Evolutionary conservation across 257 asterid species (phyloP).

Genomic region (Solanum corneliomulleri): DNA sequence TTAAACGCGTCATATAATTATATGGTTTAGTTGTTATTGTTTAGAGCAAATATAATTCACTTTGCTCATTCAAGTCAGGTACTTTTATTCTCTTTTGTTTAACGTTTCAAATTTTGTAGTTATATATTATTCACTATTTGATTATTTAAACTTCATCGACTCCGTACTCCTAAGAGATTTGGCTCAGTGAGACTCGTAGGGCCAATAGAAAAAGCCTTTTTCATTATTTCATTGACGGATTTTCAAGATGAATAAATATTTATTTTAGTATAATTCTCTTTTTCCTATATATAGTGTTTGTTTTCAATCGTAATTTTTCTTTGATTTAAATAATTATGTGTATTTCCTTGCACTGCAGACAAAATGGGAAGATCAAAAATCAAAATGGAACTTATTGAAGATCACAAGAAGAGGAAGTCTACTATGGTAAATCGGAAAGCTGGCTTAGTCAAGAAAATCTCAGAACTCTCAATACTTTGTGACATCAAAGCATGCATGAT

Average conservation of each 20-base stretch:
- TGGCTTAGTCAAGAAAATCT: slow-evolving; percentile 38
- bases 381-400: slow-evolving; percentile 39
- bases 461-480: slow-evolving; percentile 51
- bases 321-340: not conserved
- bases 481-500: slow-evolving; percentile 54
- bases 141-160: too few species aligned
- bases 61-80: not conserved
- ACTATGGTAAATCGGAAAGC: slow-evolving; percentile 56
- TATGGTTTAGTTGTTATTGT: not conserved
- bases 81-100: too few species aligned
- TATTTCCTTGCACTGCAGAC: not conserved
- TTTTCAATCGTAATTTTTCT: not conserved
- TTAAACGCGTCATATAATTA: not conserved
- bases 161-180: too few species aligned
- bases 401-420: slow-evolving; percentile 26
- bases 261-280: too few species aligned
- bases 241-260: too few species aligned
- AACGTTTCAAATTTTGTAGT: not conserved
- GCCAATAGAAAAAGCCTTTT: too few species aligned
- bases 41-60: not conserved
- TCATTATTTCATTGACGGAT: too few species aligned
- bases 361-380: slow-evolving; percentile 66
- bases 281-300: too few species aligned
- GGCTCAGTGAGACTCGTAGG: too few species aligned
- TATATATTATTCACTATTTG: not conserved